Conservation (phyloP, 2,329 filamentous ascomycete genomes). For the Pseudocercospora musae region DNA sequence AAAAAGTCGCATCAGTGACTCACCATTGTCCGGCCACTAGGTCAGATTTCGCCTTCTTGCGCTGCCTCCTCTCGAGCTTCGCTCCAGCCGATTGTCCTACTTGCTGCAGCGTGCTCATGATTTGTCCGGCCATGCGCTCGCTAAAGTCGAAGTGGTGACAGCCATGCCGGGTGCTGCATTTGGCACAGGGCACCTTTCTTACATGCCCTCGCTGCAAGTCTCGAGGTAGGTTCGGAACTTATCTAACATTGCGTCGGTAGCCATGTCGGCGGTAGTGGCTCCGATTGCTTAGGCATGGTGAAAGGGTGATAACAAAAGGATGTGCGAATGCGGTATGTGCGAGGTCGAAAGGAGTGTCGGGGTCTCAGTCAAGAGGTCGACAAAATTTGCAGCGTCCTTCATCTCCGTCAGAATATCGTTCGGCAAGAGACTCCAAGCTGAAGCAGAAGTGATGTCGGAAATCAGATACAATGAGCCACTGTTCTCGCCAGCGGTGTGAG, state of each 20-base stretch:
- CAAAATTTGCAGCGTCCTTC: neutral
- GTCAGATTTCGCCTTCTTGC: slow-evolving; percentile 19
- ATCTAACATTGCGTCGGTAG: slow-evolving; percentile 19
- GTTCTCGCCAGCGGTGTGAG: slow-evolving; percentile 17
- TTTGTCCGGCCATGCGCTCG: slow-evolving; percentile 16
- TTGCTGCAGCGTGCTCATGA: slow-evolving; percentile 14
- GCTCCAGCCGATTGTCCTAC: slow-evolving; percentile 6
- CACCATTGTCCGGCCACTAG: slow-evolving; percentile 11
- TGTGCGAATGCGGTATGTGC: slow-evolving; percentile 26
- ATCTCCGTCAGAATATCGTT: neutral
- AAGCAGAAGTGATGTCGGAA: neutral
- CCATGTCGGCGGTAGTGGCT: slow-evolving; percentile 25
- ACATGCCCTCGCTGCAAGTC: slow-evolving; percentile 10
- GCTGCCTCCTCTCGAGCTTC: slow-evolving; percentile 21
- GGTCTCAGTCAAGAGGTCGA: neutral
- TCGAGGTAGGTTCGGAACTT: slow-evolving; percentile 19
- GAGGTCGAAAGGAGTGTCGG: slow-evolving; percentile 19
- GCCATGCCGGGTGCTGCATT: slow-evolving; percentile 19
- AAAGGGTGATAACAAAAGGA: slow-evolving; percentile 28
- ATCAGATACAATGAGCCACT: slow-evolving; percentile 18
- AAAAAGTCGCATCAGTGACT: neutral
- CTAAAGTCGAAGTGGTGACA: slow-evolving; percentile 6
- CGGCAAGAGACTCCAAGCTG: neutral
- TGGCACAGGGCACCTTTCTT: slow-evolving; percentile 5
- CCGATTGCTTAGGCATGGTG: slow-evolving; percentile 26